These are phyloP conservation scores for Begonia fuchsioides DNA, from an alignment of 306 rosid species.

Conservation along the genomic window DNA sequence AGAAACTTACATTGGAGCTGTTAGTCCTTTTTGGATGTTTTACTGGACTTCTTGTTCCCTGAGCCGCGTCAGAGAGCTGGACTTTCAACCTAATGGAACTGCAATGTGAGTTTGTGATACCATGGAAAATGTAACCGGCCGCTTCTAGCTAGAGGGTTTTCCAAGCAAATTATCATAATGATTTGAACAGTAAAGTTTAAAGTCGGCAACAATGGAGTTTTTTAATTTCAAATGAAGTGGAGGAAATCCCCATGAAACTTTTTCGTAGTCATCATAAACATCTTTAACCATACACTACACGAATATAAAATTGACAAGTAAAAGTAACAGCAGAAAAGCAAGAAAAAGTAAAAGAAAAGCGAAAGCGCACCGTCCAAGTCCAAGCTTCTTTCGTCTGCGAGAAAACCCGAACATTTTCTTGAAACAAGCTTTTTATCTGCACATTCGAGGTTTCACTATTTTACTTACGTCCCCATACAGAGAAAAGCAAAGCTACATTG, in stretches of 20 bases:
- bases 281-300: neutral
- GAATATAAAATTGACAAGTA: neutral
- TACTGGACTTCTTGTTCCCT: conserved; percentile 68
- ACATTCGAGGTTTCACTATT: conserved; percentile 6
- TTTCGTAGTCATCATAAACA: conserved; percentile 1
- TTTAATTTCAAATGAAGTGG: neutral
- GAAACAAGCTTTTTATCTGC: conserved; percentile 1
- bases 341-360: neutral
- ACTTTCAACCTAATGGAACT: conserved; percentile 51
- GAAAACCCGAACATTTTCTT: conserved; percentile 65
- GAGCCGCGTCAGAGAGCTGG: conserved; percentile 54
- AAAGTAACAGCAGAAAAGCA: neutral
- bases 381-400: conserved; percentile 75
- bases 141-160: neutral
- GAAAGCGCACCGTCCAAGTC: conserved; percentile 47
- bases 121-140: neutral
- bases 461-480: neutral
- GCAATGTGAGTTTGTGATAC: neutral
- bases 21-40: conserved; percentile 42
- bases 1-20: conserved; percentile 35
- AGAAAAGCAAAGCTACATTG: conserved; percentile 14
- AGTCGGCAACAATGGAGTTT: neutral
- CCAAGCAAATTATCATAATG: neutral
- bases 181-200: neutral
- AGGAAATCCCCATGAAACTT: neutral